phyloP scores from a whole-genome alignment of 768 basidiomycete genomes.

The Agaricus blazei region DNA sequence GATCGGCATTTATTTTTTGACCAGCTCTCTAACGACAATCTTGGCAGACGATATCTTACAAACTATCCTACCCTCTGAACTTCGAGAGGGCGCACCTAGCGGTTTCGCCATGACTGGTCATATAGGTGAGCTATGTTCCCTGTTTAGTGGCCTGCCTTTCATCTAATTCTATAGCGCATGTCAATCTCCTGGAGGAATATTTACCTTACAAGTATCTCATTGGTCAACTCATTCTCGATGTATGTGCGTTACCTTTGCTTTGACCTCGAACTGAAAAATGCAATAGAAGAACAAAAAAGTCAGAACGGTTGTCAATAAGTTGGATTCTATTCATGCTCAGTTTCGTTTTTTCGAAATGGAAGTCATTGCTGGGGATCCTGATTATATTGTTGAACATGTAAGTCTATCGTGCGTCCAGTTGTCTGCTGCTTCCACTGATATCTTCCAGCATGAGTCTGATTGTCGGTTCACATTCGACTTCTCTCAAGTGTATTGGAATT shows the following conservation, averaged over 20 bases:
- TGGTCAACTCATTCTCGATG: conserved; percentile 89
- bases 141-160: not conserved
- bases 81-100: conserved; percentile 74
- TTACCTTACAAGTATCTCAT: conserved; percentile 88
- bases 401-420: conserved; percentile 20
- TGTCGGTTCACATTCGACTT: conserved; percentile 95
- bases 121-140: conserved; percentile 57
- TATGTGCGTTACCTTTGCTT: conserved; percentile 29
- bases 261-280: conserved; percentile 1
- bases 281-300: conserved; percentile 79
- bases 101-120: conserved; percentile 90
- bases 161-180: conserved; percentile 55
- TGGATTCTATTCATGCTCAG: conserved; percentile 76
- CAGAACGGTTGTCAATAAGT: conserved; percentile 92
- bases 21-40: not conserved
- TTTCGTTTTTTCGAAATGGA: conserved; percentile 98
- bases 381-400: conserved; percentile 86
- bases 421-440: not conserved
- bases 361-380: conserved; percentile 83
- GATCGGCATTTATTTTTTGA: not conserved
- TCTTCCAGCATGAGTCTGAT: conserved; percentile 67
- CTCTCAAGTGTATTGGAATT: conserved; percentile 97
- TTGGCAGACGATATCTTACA: conserved; percentile 76
- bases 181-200: conserved; percentile 89
- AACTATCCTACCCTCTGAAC: conserved; percentile 72